phyloP scores from a whole-genome alignment of 306 rosid species.

The Ormosia emarginata region DNA sequence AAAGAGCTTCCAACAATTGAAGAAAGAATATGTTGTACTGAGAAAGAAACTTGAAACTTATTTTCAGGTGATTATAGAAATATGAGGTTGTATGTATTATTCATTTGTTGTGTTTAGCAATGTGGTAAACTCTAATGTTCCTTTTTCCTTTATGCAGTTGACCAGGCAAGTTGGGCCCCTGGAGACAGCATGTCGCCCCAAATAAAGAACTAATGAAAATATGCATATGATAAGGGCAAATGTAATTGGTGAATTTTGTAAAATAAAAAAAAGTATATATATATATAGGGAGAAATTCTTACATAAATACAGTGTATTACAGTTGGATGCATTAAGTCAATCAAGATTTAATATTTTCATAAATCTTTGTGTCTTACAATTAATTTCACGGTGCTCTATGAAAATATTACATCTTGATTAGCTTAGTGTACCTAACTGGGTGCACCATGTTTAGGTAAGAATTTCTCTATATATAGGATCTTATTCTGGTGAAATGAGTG shows the following conservation, averaged over 20 bases:
- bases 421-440: no score
- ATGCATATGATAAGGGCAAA: neutral
- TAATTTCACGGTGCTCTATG: no score
- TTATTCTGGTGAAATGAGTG: no score
- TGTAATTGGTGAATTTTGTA: conserved; percentile 30
- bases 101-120: neutral
- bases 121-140: neutral
- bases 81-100: neutral
- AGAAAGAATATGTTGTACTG: conserved; percentile 67
- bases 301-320: no score
- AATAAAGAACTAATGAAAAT: conserved; percentile 18
- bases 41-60: conserved; percentile 84
- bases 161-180: conserved; percentile 64
- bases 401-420: no score
- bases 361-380: no score
- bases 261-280: neutral
- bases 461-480: no score
- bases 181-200: conserved; percentile 51
- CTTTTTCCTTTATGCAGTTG: conserved; percentile 27
- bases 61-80: conserved; percentile 56
- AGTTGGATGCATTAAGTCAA: no score
- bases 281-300: no score
- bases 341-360: no score
- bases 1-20: conserved; percentile 78
- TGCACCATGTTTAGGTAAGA: no score